Evolutionary conservation across 78 protist genomes (phyloP).

Genomic region (Cavenderia fasciculata): DNA sequence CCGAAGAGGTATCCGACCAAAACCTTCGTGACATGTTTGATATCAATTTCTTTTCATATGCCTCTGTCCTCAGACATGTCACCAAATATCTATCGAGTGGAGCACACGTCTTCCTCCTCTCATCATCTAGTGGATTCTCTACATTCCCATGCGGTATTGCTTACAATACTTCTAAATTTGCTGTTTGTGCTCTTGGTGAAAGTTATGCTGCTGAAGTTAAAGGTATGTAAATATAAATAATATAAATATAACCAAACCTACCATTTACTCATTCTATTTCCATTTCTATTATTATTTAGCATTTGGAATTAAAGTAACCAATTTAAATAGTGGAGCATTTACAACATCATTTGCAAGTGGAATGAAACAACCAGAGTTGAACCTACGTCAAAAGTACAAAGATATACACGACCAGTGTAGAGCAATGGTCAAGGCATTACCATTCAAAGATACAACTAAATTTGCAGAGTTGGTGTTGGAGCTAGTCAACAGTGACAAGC

Average conservation of each 20-base stretch:
- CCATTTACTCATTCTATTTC: no score
- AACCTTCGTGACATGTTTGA: constrained; percentile 18
- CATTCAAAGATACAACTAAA: not conserved
- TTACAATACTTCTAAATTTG: constrained; percentile 18
- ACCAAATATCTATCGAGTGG: not conserved
- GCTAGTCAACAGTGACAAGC: constrained; percentile 48
- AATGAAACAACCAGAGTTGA: no score
- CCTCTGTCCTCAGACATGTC: constrained; percentile 2
- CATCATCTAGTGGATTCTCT: constrained; percentile 15
- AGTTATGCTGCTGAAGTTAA: not conserved
- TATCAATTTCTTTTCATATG: constrained; percentile 11
- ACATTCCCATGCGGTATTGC: not conserved
- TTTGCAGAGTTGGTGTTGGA: constrained; percentile 7
- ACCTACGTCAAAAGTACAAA: no score
- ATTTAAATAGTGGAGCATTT: no score
- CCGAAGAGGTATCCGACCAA: constrained; percentile 1
- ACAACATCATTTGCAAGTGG: no score
- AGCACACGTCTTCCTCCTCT: not conserved
- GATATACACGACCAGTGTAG: no score
- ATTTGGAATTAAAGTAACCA: no score
- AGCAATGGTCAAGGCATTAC: no score
- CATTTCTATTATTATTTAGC: no score
- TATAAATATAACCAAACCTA: no score
- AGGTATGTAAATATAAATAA: no score
- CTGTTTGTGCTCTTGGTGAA: constrained; percentile 9